phyloP scores from a whole-genome alignment of 176 grass and related monocot genomes.

The Oryza nivara region DNA sequence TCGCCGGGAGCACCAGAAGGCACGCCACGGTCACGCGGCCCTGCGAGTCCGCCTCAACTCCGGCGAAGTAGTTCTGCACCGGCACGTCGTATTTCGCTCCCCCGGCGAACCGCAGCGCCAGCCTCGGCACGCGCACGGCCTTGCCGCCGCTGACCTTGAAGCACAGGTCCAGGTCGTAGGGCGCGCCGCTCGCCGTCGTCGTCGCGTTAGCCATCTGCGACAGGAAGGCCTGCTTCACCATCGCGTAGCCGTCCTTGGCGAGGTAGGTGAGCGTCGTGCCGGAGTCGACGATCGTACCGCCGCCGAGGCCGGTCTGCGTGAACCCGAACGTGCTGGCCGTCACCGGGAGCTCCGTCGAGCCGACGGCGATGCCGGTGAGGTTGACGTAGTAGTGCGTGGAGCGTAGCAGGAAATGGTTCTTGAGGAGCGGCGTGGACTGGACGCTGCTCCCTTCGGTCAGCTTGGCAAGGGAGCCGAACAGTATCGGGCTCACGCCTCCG shows the following conservation, averaged over 20 bases:
- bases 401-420: conserved; percentile 23
- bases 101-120: conserved; percentile 54
- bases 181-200: conserved; percentile 4
- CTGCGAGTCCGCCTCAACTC: conserved; percentile 24
- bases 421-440: conserved; percentile 55
- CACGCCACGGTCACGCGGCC: conserved; percentile 39
- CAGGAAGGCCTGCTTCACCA: conserved; percentile 39
- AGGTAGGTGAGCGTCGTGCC: conserved; percentile 57
- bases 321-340: conserved; percentile 41
- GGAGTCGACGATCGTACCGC: conserved; percentile 65
- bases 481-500: conserved; percentile 34
- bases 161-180: conserved; percentile 55
- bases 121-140: conserved; percentile 39
- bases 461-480: conserved; percentile 55
- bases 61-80: conserved; percentile 46
- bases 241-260: conserved; percentile 41
- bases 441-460: not conserved
- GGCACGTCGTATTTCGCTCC: conserved; percentile 53
- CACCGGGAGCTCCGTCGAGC: conserved; percentile 34
- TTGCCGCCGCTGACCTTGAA: not conserved
- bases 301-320: conserved; percentile 25
- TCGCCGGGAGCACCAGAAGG: conserved; percentile 45
- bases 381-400: conserved; percentile 61
- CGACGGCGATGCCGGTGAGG: conserved; percentile 59
- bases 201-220: conserved; percentile 37